Evolutionary conservation across 1,284 basidiomycete genomes (phyloP), one percentile per base, ranked within the genome.

Genomic region (Phlebopus sp.): DNA sequence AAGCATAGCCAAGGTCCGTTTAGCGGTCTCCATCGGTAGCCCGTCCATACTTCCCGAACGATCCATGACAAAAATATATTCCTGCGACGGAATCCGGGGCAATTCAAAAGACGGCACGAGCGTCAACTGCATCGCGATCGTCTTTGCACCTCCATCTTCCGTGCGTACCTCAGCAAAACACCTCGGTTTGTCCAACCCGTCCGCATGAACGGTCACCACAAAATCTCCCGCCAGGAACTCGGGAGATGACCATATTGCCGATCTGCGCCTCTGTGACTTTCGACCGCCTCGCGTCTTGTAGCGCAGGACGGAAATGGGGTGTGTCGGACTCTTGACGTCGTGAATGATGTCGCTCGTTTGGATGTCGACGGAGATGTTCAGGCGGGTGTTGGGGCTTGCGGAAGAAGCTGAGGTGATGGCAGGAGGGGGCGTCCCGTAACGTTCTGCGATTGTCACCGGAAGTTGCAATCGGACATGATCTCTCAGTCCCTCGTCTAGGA

Each of bases 401-500:
- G 63, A 46, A 3, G 55, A 50, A 0, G 76, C 63, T 36, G 62
- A 58, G 1, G 57, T 44, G 27, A 76, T 63, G 13, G 62, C 70
- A 0, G 58, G 42, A 13, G 77, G 73, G 6, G 66, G 60, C 4
- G 61, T 57, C 1, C 81, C 80, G 52, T 80, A 82, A 3, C 81
- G 76, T 42, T 73, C 55, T 0, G 75, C 78, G 2, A 82, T 60
- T 42, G 67, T 56, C 57, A 73, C 69, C 0, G 80, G 78, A 8
- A 82, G 67, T 35, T 77, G 73, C 23, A 82, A 69, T 9, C 78
- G 71, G 15, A 81, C 59, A 46, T 76, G 69, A 46, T 79, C 70
- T 5, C 55, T 49, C n/a, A 70, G 55, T 14, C 73, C 77, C 43
- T 79, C 72, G 19, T 76, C 71, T 52, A 73, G 65, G 6, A 82